Base-by-base conservation (phyloP, 1,284 basidiomycete species). In the Ustilago sp. region DNA sequence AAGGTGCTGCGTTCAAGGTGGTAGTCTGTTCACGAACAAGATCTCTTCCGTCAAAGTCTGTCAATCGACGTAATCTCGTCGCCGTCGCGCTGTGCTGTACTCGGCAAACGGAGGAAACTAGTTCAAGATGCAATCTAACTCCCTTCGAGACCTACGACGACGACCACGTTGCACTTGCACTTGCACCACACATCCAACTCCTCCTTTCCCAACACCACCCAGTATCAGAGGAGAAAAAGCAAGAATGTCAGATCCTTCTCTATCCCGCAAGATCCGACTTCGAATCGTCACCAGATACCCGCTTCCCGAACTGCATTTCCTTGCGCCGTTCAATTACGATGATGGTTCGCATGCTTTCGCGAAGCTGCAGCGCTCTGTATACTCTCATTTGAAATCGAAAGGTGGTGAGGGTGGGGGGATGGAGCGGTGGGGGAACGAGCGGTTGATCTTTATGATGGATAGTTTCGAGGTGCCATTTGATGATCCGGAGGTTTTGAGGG, bases 221-320 rank as follows among this genome's bases (percentile, higher is more conserved):
- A 2, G 2, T 38, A 13, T 9, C 1, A 7, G 39, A 15, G 39
- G 13, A 15, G 39, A 15, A 17, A 4, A 39, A 23, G 7, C 39
- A 41, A 56, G 13, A 17, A 67, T 70, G 68, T 71, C 74, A 23
- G 68, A 71, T 39, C 50, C 8, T 15, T 35, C 12, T 19, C 48
- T 17, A 3, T 11, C 19, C 23, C 55, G 58, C 11, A 70, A 69
- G 53, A 56, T 76, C 8, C 68, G 68, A 5, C 58, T 76, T 4
- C 35, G 68, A 6, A 60, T 80, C n/a, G 43, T 66, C 28, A 60
- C 59, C 8, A n/a, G 47, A 3, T 51, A 59, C 39, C 80, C 78
- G 5, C 45, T 81, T 28, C 75, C 80, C 9, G 52, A 56, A 4
- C 57, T 65, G 13, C 69, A 70, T 19, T 80, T 81, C 31, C 59